Percentiles rank a stretch among this genome's conserved stretches.
Conservation (phyloP, 2,329 filamentous ascomycete species). For the Cladophialophora immunda region DNA sequence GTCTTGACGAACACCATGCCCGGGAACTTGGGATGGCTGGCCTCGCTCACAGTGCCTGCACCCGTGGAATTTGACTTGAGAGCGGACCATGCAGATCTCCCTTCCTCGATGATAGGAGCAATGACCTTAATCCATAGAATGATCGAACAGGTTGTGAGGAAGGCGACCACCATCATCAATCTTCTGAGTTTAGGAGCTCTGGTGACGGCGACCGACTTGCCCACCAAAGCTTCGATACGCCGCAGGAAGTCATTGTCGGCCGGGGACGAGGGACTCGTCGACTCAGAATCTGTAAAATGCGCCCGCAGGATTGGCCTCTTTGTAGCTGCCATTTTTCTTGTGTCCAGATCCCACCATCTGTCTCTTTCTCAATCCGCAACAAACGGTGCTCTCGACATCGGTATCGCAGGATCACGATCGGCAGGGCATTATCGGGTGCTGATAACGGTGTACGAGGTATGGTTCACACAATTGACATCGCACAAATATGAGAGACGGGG, state of each 20-base stretch:
- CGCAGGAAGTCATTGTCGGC: conserved; percentile 25
- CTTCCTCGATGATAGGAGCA: conserved; percentile 30
- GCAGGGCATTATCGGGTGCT: not conserved
- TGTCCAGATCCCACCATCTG: not conserved
- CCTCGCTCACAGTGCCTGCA: conserved; percentile 56
- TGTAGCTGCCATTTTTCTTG: not conserved
- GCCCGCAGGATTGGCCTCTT: not conserved
- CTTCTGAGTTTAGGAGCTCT: conserved; percentile 54
- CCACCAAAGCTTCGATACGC: conserved; percentile 37
- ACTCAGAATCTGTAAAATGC: not conserved
- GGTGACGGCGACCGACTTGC: conserved; percentile 44
- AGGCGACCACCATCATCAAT: conserved; percentile 13
- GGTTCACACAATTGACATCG: not conserved
- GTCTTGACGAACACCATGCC: conserved; percentile 60
- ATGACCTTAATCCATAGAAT: conserved; percentile 34
- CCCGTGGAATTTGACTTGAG: conserved; percentile 42
- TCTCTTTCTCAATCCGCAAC: not conserved
- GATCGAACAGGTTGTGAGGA: conserved; percentile 19
- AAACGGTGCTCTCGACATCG: not conserved
- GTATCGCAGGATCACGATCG: not conserved
- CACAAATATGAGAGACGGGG: not conserved
- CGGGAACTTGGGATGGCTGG: conserved; percentile 57
- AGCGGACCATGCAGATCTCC: conserved; percentile 41
- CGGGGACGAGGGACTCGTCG: not conserved
- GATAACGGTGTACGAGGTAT: not conserved